Percentiles rank a stretch among this genome's conserved stretches.
These are phyloP conservation scores for Aureobasidium sp. DNA, from an alignment of 2,329 filamentous ascomycete genomes.

Conservation along the genomic window DNA sequence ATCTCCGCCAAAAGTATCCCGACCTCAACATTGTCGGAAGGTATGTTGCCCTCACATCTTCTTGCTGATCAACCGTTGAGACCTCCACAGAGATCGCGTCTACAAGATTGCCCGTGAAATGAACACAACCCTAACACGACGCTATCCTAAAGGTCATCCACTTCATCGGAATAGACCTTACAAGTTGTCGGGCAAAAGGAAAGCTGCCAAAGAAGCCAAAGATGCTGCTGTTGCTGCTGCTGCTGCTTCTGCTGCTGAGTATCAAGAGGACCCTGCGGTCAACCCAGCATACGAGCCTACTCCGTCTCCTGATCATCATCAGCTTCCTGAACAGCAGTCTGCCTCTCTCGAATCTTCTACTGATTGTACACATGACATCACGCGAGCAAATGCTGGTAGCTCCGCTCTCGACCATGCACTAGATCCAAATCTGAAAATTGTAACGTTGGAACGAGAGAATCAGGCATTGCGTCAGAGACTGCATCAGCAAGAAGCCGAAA, in stretches of 20 bases:
- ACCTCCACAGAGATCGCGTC: not conserved
- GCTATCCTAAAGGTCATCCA: constrained; percentile 1
- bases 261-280: not conserved
- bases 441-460: not conserved
- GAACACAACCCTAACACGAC: not conserved
- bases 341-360: too few relatives aligned
- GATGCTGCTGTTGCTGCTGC: not conserved
- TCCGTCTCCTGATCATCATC: not conserved
- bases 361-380: too few relatives aligned
- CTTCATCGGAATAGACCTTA: not conserved
- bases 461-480: not conserved
- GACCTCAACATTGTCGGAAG: constrained; percentile 1
- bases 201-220: not conserved
- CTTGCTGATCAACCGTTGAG: not conserved
- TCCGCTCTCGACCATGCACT: too few relatives aligned
- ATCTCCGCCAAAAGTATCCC: constrained; percentile 6
- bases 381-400: too few relatives aligned
- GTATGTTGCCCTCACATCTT: not conserved
- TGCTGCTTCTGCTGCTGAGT: not conserved
- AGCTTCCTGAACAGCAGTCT: not conserved
- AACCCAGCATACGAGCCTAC: not conserved
- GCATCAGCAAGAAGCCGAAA: constrained; percentile 2
- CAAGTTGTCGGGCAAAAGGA: constrained; percentile 1
- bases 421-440: not conserved
- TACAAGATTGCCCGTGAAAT: constrained; percentile 9